phyloP scores from a whole-genome alignment of 371 early-diverging fungal genomes.

The Lichtheimia corymbifera region DNA sequence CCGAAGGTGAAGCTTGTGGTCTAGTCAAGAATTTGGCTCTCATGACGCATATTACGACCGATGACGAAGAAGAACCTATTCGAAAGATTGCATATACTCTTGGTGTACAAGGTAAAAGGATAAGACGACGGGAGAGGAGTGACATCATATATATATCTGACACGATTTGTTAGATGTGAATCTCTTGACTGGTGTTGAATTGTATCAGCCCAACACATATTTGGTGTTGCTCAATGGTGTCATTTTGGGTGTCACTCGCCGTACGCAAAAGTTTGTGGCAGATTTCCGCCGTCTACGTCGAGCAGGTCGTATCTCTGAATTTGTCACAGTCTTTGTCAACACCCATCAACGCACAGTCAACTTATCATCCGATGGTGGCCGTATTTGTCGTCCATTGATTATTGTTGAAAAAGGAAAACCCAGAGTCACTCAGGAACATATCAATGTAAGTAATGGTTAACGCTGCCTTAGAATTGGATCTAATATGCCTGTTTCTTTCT shows the following conservation, averaged over 20 bases:
- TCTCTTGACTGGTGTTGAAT: slow-evolving; percentile 78
- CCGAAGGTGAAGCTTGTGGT: slow-evolving; percentile 99
- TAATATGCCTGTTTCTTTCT: slow-evolving; percentile 5
- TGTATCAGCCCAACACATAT: slow-evolving; percentile 74
- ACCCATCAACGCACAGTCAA: slow-evolving; percentile 84
- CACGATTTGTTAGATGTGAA: slow-evolving; percentile 68
- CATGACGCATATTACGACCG: slow-evolving; percentile 99
- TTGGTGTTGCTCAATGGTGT: slow-evolving; percentile 93
- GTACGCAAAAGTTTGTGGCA: slow-evolving; percentile 75
- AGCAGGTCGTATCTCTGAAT: slow-evolving; percentile 85
- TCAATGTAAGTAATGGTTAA: slow-evolving; percentile 42
- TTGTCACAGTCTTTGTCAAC: slow-evolving; percentile 93
- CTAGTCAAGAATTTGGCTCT: slow-evolving; percentile 99
- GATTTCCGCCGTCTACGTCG: slow-evolving; percentile 88
- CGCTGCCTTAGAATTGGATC: background rate
- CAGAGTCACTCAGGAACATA: slow-evolving; percentile 73
- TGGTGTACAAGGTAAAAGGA: slow-evolving; percentile 71
- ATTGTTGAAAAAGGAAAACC: slow-evolving; percentile 89
- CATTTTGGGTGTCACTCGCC: slow-evolving; percentile 86
- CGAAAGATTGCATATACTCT: slow-evolving; percentile 77
- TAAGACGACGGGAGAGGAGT: no score
- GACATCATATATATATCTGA: no score
- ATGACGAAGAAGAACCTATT: slow-evolving; percentile 84
- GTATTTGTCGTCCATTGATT: slow-evolving; percentile 98
- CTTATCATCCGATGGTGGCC: slow-evolving; percentile 97